Evolutionary conservation across 2,329 filamentous ascomycete genomes (phyloP), one percentile per base, ranked within the genome.

Genomic region (Paecilomyces sp.): DNA sequence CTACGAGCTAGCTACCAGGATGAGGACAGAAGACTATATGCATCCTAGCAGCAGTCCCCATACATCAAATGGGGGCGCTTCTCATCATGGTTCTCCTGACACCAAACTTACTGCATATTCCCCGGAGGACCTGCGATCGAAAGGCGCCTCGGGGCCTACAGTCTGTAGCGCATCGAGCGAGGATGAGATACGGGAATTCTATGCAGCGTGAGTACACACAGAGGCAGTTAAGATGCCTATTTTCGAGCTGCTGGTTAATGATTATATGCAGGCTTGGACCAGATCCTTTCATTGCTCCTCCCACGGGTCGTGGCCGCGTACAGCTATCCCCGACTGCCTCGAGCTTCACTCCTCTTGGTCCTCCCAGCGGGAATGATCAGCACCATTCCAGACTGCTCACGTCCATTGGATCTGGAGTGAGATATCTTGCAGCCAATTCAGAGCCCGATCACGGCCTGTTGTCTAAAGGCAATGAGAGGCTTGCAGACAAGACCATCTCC

Each of bases 101-200:
- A 88, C 86, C 7, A 83, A 81, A 56, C 64, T 87, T 51, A 87
- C 86, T 4, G 75, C 82, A 5, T 88, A 88, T 68, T 89, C 86
- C 3, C 85, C 86, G 0, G 82, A 85, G 15, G 83, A 85, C 50
- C 72, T 73, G 57, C 79, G 80, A 13, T 72, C 75, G 41, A 80
- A 79, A 64, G 63, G 63, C 25, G 65, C 65, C 47, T 62, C 65
- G 53, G 62, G 65, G 13, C 59, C 65, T 52, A 62, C 56, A 53
- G 54, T 63, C 54, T 59, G 60, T 56, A 63, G 59, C 9, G 36
- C 61, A 36, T 56, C 65, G 52, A 60, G 56, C 34, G 64, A 68
- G 18, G 30, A 57, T 54, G 63, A 61, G 18, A 57, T 62, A 24
- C 63, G 60, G 28, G 62, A 59, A 15, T 53, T 68, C 11, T 69